phyloP scores from a whole-genome alignment of 495 filamentous ascomycete species.

The Cetradonia linearis region DNA sequence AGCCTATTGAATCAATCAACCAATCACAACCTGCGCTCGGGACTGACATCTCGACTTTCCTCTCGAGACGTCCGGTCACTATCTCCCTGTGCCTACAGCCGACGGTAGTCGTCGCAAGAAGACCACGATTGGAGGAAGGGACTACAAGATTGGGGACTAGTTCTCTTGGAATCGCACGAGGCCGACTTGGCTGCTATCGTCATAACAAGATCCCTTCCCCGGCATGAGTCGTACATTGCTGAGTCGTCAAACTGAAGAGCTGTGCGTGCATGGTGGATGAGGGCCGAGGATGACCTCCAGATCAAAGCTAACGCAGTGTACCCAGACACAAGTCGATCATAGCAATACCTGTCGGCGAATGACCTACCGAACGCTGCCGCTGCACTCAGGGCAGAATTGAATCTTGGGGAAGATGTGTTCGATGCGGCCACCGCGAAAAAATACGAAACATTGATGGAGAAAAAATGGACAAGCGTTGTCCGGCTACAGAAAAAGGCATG shows the following conservation, averaged over 20 bases:
- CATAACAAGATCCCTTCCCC: not conserved
- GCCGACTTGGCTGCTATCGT: not conserved
- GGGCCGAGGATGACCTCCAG: not conserved
- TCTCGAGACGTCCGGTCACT: no score
- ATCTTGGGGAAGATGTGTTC: constrained; percentile 32
- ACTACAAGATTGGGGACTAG: not conserved
- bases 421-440: constrained; percentile 71
- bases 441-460: constrained; percentile 82
- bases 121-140: not conserved
- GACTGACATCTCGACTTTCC: no score
- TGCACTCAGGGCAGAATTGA: not conserved
- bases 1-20: no score
- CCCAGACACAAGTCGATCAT: not conserved
- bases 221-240: not conserved
- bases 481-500: constrained; percentile 76
- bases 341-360: not conserved
- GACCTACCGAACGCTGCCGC: no score
- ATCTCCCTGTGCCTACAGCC: not conserved
- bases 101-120: not conserved
- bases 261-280: not conserved
- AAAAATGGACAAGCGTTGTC: constrained; percentile 93
- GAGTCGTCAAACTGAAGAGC: not conserved
- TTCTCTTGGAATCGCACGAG: not conserved
- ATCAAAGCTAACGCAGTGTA: not conserved
- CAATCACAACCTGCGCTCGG: no score